Evolutionary conservation across 352 stramenopile species (phyloP), one percentile per base, ranked within the genome.

Genomic region (Pythium aristosporum): DNA sequence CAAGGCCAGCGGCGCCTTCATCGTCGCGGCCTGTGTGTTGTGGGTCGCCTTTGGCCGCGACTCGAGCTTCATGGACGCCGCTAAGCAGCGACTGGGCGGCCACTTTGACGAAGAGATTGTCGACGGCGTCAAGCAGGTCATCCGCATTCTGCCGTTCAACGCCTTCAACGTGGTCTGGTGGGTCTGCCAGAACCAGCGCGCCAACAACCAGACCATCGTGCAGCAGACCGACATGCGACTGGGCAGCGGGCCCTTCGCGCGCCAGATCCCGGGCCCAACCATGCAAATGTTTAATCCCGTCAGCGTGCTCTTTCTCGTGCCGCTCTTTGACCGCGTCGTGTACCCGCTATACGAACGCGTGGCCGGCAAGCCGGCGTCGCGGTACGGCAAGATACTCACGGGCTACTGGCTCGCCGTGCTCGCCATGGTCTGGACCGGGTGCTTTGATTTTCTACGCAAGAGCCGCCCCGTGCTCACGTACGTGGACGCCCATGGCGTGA

Each of bases 161-260:
- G 71, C 77, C 6, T 89, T 81, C 68, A 86, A 71, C 20, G 74
- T 89, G 52, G 75, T 89, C 54, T 89, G 81, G 81, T 51, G 85
- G 5, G 82, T 73, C 21, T 74, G 71, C 6, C 86, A 90, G 59
- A 78, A 90, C 65, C 81, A 90, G 68, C 76, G 87, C 46, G 77
- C 72, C 64, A 89, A 90, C 66, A 85, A 85, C 68, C 80, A 87
- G 59, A 71, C 76, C 16, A 88, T 90, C 66, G 82, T 78, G 11
- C 81, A 90, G 64, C 81, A 90, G 65, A 81, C 71, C 41, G 81
- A 90, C 57, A 51, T 87, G 54, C 81, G 81, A 9, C 23, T 51
- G 1, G 37, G 42, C 15, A 16, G 16, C 18, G 28, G 21, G 48
- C 63, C 75, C 1, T 65, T 75, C 39, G 67, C 69, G 21, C 73